Evolutionary conservation across 2,329 filamentous ascomycete genomes (phyloP).

Genomic region (Huntiella decipiens): DNA sequence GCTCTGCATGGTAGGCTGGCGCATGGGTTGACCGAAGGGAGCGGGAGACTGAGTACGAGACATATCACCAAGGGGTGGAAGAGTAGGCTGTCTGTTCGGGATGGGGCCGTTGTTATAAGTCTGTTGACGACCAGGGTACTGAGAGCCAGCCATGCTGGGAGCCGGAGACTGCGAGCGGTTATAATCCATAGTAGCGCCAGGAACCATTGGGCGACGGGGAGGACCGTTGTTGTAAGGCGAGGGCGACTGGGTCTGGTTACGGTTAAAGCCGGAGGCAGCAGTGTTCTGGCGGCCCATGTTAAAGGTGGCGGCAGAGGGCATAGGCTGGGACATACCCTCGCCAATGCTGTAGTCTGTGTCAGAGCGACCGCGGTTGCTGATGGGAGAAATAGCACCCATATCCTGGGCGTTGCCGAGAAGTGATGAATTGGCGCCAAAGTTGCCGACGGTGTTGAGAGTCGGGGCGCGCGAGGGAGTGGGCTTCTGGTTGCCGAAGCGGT

Average conservation of each 20-base stretch:
- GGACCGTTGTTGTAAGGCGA: constrained; percentile 5
- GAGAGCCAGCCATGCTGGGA: constrained; percentile 18
- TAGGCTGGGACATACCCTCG: constrained; percentile 1
- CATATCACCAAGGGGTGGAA: constrained; percentile 4
- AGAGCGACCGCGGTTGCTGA: neutral
- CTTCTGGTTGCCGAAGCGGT: constrained; percentile 24
- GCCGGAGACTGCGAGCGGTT: constrained; percentile 21
- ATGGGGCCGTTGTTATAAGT: constrained; percentile 4
- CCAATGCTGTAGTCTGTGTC: constrained; percentile 1
- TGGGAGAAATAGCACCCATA: constrained; percentile 9
- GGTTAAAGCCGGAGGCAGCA: neutral
- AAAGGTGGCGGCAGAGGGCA: constrained; percentile 1
- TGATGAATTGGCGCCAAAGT: constrained; percentile 42
- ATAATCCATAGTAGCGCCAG: constrained; percentile 30
- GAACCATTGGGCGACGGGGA: constrained; percentile 3
- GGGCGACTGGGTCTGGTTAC: constrained; percentile 3
- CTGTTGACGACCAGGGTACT: constrained; percentile 9
- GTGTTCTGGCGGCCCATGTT: constrained; percentile 4
- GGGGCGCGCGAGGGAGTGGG: constrained; percentile 27
- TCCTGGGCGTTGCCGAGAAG: constrained; percentile 39
- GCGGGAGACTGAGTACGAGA: constrained; percentile 7
- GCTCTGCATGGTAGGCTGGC: neutral
- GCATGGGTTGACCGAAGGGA: constrained; percentile 4
- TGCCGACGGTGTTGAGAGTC: constrained; percentile 28
- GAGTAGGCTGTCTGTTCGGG: constrained; percentile 4